Conservation (phyloP, 2,329 filamentous ascomycete species). For the Decorospora gaudefroyi region DNA sequence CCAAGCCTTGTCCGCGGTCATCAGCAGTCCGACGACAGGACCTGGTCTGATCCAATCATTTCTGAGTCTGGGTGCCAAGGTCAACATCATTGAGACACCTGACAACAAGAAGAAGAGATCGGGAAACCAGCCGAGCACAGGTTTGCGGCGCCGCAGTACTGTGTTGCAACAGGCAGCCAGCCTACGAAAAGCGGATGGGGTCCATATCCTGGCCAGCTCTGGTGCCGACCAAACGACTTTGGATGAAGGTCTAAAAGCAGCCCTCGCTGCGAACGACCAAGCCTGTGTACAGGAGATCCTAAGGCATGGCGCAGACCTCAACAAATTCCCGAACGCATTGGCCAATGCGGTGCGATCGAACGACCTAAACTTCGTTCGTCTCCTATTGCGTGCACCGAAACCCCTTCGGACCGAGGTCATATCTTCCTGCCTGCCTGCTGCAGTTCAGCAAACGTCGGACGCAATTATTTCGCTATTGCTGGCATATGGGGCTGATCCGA, state of each 20-base stretch:
- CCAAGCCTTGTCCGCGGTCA: slow-evolving; percentile 40
- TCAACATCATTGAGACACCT: slow-evolving; percentile 33
- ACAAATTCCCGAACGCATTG: slow-evolving; percentile 39
- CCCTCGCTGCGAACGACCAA: slow-evolving; percentile 40
- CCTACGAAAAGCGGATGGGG: slow-evolving; percentile 35
- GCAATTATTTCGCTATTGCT: slow-evolving; percentile 37
- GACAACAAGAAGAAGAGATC: slow-evolving; percentile 26
- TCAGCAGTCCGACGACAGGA: slow-evolving; percentile 36
- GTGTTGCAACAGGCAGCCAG: slow-evolving; percentile 45
- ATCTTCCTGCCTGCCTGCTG: slow-evolving; percentile 40
- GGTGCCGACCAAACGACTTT: slow-evolving; percentile 44
- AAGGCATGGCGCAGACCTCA: slow-evolving; percentile 43
- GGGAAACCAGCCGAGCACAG: slow-evolving; percentile 23
- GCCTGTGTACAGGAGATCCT: slow-evolving; percentile 41
- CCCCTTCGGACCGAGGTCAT: slow-evolving; percentile 37
- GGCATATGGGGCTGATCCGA: slow-evolving; percentile 43
- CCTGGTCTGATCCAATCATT: slow-evolving; percentile 44
- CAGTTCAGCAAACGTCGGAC: slow-evolving; percentile 41
- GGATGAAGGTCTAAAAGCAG: slow-evolving; percentile 42
- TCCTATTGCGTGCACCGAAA: slow-evolving; percentile 43
- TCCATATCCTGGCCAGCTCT: slow-evolving; percentile 40
- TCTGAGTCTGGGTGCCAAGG: slow-evolving; percentile 41
- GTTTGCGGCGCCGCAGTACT: slow-evolving; percentile 41
- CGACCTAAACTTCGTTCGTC: slow-evolving; percentile 36
- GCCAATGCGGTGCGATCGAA: slow-evolving; percentile 39